Evolutionary conservation across 331 rosid genomes (phyloP).

Genomic region (Prunus yedoensis): DNA sequence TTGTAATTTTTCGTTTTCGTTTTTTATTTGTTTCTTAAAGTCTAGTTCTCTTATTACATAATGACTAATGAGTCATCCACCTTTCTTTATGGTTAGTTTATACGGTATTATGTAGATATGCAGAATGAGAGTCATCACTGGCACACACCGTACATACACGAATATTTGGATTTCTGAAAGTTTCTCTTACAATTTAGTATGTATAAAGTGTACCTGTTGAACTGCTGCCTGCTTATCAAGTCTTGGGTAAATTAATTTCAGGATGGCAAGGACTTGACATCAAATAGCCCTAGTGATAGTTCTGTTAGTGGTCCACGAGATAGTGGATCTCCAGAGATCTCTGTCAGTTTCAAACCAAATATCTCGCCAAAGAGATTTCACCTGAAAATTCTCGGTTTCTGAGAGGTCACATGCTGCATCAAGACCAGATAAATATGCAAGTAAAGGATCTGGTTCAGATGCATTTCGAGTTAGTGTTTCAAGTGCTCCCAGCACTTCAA

Average conservation of each 20-base stretch:
- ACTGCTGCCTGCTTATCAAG: conserved; percentile 27
- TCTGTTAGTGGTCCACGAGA: too few relatives aligned
- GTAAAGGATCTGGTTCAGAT: conserved; percentile 93
- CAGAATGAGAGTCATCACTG: background rate
- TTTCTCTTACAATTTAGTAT: conserved; percentile 13
- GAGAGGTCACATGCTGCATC: conserved; percentile 84
- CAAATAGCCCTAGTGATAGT: too few relatives aligned
- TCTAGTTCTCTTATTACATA: background rate
- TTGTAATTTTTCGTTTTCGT: background rate
- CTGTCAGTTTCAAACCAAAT: too few relatives aligned
- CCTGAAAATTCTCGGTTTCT: conserved; percentile 49
- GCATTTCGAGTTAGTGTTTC: conserved; percentile 97
- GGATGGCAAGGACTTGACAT: conserved; percentile 81
- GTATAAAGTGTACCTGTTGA: conserved; percentile 3
- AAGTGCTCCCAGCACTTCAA: conserved; percentile 97
- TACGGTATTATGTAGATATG: background rate
- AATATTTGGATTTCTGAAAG: background rate
- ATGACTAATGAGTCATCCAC: background rate
- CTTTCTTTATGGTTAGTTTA: background rate
- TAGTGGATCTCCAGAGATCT: too few relatives aligned
- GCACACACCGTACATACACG: background rate
- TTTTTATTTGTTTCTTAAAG: background rate
- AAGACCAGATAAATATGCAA: conserved; percentile 77
- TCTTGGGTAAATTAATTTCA: conserved; percentile 51
- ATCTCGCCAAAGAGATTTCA: too few relatives aligned